Evolutionary conservation across 805 yeast genomes (phyloP).

Genomic region (Candida nanaspora): DNA sequence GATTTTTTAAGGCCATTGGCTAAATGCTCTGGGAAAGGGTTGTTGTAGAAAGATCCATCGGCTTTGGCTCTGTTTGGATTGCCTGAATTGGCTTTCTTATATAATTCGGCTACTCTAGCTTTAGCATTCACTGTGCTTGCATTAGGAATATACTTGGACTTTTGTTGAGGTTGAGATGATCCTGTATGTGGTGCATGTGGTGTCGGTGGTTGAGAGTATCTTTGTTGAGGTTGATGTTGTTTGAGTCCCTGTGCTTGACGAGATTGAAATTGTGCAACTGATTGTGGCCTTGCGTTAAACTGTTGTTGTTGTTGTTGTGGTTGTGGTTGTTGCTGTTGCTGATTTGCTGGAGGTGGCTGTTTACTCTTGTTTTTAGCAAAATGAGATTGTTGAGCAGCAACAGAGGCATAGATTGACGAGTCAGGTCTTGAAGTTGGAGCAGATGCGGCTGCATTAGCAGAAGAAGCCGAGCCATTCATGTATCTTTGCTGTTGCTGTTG

Average conservation of each 20-base stretch:
- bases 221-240: not conserved
- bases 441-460: slow-evolving; percentile 10
- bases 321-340: not conserved
- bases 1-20: slow-evolving; percentile 20
- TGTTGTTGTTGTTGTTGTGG: slow-evolving; percentile 2
- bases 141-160: slow-evolving; percentile 22
- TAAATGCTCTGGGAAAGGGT: slow-evolving; percentile 31
- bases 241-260: not conserved
- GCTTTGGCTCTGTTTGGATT: slow-evolving; percentile 3
- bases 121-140: slow-evolving; percentile 24
- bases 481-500: slow-evolving; percentile 4
- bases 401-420: slow-evolving; percentile 1
- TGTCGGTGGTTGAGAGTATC: slow-evolving; percentile 2
- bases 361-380: slow-evolving; percentile 2
- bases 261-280: slow-evolving; percentile 4
- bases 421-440: slow-evolving; percentile 3
- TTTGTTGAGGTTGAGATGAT: slow-evolving; percentile 9
- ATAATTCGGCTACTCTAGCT: slow-evolving; percentile 44
- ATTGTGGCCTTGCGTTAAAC: slow-evolving; percentile 3
- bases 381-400: slow-evolving; percentile 13
- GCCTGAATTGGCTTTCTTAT: slow-evolving; percentile 37
- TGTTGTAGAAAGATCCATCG: slow-evolving; percentile 9
- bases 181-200: not conserved
- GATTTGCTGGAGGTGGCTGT: slow-evolving; percentile 10
- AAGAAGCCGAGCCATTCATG: not conserved